Evolutionary conservation across 2,329 filamentous ascomycete genomes (phyloP), one percentile per base, ranked within the genome.

Genomic region (Microsporum ferrugineum): DNA sequence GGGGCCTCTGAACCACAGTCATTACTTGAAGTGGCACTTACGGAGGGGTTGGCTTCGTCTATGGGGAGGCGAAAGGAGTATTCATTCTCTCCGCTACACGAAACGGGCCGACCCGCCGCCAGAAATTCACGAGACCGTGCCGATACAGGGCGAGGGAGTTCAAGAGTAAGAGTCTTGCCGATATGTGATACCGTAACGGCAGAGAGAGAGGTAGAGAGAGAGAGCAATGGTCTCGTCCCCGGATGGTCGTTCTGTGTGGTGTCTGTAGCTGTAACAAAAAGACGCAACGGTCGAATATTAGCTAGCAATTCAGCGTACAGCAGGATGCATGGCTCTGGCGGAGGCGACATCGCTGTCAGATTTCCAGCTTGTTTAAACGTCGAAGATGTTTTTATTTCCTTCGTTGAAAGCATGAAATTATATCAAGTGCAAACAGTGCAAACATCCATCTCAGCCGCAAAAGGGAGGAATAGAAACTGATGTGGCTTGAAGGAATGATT

Each of bases 221-320:
- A 43, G 66, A 67, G 53, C 73, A 68, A 5, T 66, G 53, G 10
- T 67, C 66, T 34, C 57, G 59, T 39, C 64, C 56, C 39, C 12
- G 38, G 43, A 33, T 14, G 23, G 12, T 51, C 27, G 39, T 12
- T 34, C 31, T 10, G 31, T 7, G 2, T 29, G 31, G 7, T 47
- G 59, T 47, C 63, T 1, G 70, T 72, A 4, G 84, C 70, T 1
- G 79, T 80, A 1, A 80, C 78, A 65, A 83, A 80, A 14, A 86
- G 74, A 2, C 81, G 82, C 47, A 84, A 73, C 63, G 84, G 82
- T 47, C 81, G 79, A 63, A 86, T 84, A 64, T 86, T 80, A 39
- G 82, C 77, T 41, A 86, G 73, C 14, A 84, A 76, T 69, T 86
- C 84, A 29, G 82, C 81, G 65, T 86, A 84, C 12, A 86, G 73